Conservation (phyloP, 495 filamentous ascomycete species). For the Trichoderma orchidacearum region DNA sequence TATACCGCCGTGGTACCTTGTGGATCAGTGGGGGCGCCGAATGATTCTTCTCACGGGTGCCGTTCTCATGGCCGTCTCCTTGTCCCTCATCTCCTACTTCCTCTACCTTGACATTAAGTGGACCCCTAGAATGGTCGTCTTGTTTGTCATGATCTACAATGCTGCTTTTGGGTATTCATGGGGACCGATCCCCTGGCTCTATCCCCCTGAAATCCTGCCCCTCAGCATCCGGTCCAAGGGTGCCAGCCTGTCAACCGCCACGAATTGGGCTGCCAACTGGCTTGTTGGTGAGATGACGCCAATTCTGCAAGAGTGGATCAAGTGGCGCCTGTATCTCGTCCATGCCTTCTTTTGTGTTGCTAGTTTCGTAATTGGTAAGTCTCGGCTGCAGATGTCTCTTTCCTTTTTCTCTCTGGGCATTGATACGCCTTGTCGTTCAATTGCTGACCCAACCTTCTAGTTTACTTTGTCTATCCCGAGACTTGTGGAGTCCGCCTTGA, state of each 20-base stretch:
- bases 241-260: conserved; percentile 87
- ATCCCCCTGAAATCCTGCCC: conserved; percentile 93
- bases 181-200: conserved; percentile 97
- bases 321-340: conserved; percentile 84
- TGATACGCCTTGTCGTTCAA: background rate
- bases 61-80: conserved; percentile 75
- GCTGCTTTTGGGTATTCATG: conserved; percentile 97
- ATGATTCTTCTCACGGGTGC: conserved; percentile 86
- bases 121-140: conserved; percentile 74
- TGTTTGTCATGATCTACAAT: conserved; percentile 97
- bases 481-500: conserved; percentile 89
- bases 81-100: conserved; percentile 92
- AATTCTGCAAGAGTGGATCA: conserved; percentile 76
- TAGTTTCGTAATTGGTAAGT: conserved; percentile 92
- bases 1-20: conserved; percentile 93
- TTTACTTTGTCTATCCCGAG: conserved; percentile 95
- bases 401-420: background rate
- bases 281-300: conserved; percentile 91
- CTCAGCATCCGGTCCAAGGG: conserved; percentile 96
- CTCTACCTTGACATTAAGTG: conserved; percentile 68
- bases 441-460: conserved; percentile 31
- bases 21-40: conserved; percentile 84
- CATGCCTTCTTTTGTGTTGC: conserved; percentile 96
- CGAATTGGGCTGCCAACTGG: conserved; percentile 99
- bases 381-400: background rate